Evolutionary conservation across 805 yeast species (phyloP).

Genomic region (Debaryomyces tyrocola): DNA sequence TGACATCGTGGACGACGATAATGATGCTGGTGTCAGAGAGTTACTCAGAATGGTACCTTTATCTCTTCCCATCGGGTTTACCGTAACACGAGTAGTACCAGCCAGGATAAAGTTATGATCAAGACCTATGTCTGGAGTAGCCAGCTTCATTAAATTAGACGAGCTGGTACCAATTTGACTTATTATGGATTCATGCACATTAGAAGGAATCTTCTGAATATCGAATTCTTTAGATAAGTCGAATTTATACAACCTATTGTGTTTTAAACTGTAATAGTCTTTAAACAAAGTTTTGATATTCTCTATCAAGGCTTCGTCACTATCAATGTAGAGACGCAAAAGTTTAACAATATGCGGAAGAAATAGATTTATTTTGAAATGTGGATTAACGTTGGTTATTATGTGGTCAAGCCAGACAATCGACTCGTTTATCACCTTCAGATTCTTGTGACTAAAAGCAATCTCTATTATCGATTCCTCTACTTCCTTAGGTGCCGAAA

Average conservation of each 20-base stretch:
- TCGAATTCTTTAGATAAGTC: conserved; percentile 46
- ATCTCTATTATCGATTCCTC: conserved; percentile 44
- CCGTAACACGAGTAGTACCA: conserved; percentile 23
- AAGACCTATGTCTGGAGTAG: not conserved
- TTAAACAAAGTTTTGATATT: conserved; percentile 21
- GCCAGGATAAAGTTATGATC: conserved; percentile 20
- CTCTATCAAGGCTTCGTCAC: conserved; percentile 11
- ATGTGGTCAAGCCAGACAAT: conserved; percentile 46
- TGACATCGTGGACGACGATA: not conserved
- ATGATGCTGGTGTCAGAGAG: not conserved
- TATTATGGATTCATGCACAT: conserved; percentile 11
- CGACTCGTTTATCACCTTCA: conserved; percentile 41
- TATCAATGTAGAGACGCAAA: conserved; percentile 9
- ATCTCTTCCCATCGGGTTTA: conserved; percentile 3
- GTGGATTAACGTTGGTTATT: conserved; percentile 30
- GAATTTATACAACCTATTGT: conserved; percentile 39
- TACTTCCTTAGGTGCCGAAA: conserved; percentile 48
- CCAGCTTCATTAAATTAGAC: not conserved
- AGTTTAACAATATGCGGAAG: conserved; percentile 22
- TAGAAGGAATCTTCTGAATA: conserved; percentile 25
- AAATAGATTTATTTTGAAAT: conserved; percentile 29
- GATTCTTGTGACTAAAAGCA: conserved; percentile 42
- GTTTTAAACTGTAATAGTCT: conserved; percentile 27
- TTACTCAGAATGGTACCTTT: too few relatives aligned
- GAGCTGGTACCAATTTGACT: conserved; percentile 3